Percentiles rank a stretch among this genome's conserved stretches.
Conservation (phyloP, 1,139 yeast genomes). For the Pichia sorboxylosa region DNA sequence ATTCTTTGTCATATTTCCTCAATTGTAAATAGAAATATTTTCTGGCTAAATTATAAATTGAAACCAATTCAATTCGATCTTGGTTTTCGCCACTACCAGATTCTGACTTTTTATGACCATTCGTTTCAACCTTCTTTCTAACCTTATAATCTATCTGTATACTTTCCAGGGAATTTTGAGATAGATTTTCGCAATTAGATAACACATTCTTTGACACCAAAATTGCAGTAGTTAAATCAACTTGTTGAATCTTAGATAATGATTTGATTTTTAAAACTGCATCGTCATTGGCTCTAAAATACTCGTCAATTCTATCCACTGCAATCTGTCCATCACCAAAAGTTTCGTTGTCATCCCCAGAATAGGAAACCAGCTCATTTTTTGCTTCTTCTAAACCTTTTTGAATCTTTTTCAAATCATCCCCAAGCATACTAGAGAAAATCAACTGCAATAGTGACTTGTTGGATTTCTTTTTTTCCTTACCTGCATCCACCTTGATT, state of each 20-base stretch:
- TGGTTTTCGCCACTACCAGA: conserved; percentile 8
- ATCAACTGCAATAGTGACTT: conserved; percentile 56
- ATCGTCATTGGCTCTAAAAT: conserved; percentile 22
- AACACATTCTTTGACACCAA: conserved; percentile 11
- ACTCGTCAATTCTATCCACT: conserved; percentile 19
- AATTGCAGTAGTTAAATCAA: conserved; percentile 9
- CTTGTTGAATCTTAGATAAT: conserved; percentile 21
- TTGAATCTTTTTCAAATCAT: conserved; percentile 62
- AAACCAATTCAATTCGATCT: conserved; percentile 15
- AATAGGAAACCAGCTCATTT: conserved; percentile 21
- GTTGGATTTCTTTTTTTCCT: conserved; percentile 25
- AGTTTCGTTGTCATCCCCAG: background rate
- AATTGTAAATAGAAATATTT: conserved; percentile 51
- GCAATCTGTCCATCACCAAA: conserved; percentile 6
- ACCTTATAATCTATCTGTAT: conserved; percentile 6
- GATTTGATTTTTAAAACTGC: conserved; percentile 25
- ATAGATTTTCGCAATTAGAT: conserved; percentile 8
- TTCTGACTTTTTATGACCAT: background rate
- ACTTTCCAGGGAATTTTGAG: background rate
- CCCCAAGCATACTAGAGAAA: conserved; percentile 63
- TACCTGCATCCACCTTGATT: conserved; percentile 25
- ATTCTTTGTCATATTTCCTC: conserved; percentile 63
- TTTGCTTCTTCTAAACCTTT: conserved; percentile 16
- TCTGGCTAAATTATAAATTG: conserved; percentile 29
- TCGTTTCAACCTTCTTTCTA: background rate